These are phyloP conservation scores for Cordyceps pruinosa DNA, from an alignment of 2,329 filamentous ascomycete genomes.

Conservation along the genomic window DNA sequence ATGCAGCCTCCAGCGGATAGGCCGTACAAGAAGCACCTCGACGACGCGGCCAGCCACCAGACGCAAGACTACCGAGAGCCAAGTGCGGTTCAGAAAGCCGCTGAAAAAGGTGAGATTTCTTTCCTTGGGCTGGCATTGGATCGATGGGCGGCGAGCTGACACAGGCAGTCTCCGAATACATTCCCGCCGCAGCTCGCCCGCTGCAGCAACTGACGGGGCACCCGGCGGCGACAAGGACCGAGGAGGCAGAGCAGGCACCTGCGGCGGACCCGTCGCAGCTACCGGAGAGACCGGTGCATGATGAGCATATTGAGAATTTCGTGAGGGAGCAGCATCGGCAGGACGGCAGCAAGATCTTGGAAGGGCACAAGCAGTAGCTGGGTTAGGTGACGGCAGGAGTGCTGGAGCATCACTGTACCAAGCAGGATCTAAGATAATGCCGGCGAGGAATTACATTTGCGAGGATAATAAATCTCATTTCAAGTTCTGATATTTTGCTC, in stretches of 20 bases:
- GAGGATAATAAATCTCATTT: too few relatives aligned
- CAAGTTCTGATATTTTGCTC: too few relatives aligned
- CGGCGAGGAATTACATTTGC: too few relatives aligned
- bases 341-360: slow-evolving; percentile 22
- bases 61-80: slow-evolving; percentile 4
- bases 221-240: slow-evolving; percentile 11
- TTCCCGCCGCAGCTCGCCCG: slow-evolving; percentile 36
- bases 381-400: neutral
- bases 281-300: slow-evolving; percentile 39
- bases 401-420: neutral
- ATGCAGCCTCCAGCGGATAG: slow-evolving; percentile 4
- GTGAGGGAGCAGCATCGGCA: slow-evolving; percentile 45
- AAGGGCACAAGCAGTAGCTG: slow-evolving; percentile 12
- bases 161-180: slow-evolving; percentile 33
- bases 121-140: neutral
- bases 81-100: neutral
- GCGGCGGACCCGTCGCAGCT: slow-evolving; percentile 24
- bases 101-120: neutral
- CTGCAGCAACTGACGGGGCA: slow-evolving; percentile 30
- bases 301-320: slow-evolving; percentile 45
- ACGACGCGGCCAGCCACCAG: slow-evolving; percentile 6
- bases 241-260: slow-evolving; percentile 7
- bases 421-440: neutral
- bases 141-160: neutral
- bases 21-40: slow-evolving; percentile 11